Conservation (phyloP, 306 rosid genomes). For the Abrus pulchellus region DNA sequence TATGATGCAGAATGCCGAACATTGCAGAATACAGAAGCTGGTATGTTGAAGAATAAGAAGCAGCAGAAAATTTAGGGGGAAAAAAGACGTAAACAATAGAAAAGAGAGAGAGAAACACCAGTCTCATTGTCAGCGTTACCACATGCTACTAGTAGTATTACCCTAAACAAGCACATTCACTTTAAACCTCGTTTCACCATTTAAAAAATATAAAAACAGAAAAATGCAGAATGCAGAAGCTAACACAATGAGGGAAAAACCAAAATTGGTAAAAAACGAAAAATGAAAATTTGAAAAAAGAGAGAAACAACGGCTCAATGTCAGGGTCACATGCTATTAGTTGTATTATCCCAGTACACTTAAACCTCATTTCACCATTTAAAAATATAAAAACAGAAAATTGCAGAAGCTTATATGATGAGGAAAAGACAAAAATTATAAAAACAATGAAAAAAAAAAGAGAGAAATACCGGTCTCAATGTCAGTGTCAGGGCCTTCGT, state of each 20-base stretch:
- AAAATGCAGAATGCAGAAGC: background rate
- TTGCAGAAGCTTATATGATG: background rate
- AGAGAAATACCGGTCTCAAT: constrained; percentile 82
- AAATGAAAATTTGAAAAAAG: background rate
- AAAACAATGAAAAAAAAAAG: background rate
- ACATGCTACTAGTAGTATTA: background rate
- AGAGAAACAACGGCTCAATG: background rate
- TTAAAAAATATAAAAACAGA: background rate
- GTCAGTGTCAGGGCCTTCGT: constrained; percentile 98
- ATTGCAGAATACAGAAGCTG: background rate
- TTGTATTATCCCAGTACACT: background rate
- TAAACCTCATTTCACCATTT: constrained; percentile 4
- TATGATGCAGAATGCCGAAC: background rate
- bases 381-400: background rate
- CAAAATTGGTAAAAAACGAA: background rate
- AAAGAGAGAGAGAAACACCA: background rate
- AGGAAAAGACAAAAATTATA: background rate
- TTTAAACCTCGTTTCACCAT: background rate
- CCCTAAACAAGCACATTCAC: constrained; percentile 1
- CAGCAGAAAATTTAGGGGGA: background rate
- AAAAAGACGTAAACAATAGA: no score
- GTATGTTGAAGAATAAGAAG: background rate
- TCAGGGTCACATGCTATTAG: background rate
- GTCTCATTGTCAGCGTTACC: background rate
- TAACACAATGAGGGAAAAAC: background rate